Percentiles rank a stretch among this genome's conserved stretches.
phyloP scores from a whole-genome alignment of 2,329 filamentous ascomycete species.

The Hypoxylon sp. region DNA sequence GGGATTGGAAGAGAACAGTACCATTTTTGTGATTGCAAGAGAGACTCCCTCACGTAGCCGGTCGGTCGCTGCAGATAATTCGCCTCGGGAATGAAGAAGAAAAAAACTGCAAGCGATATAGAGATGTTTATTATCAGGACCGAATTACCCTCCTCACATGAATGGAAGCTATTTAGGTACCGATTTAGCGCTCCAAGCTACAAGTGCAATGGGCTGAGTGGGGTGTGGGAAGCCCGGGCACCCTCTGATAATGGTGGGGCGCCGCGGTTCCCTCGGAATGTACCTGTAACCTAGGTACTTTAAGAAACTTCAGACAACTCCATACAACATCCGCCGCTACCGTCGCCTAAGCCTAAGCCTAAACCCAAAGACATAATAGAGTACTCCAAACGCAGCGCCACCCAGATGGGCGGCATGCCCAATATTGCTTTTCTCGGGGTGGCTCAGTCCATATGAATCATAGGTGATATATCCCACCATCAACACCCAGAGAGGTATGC shows the following conservation, averaged over 20 bases:
- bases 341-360: neutral
- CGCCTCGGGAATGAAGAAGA: neutral
- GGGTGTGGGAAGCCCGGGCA: neutral
- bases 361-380: neutral
- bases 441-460: neutral
- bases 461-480: neutral
- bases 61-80: neutral
- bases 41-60: neutral
- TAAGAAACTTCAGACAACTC: no score
- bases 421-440: neutral
- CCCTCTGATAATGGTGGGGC: no score
- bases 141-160: neutral
- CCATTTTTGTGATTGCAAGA: conserved; percentile 29
- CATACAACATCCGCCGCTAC: neutral
- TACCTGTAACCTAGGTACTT: neutral
- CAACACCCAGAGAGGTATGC: neutral
- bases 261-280: no score
- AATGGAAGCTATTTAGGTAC: neutral
- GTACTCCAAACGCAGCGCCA: neutral
- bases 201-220: neutral
- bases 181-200: neutral
- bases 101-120: neutral
- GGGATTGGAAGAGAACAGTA: conserved; percentile 6
- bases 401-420: neutral
- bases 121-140: neutral